These are phyloP conservation scores for Diaporthe vaccinii DNA, from an alignment of 2,329 filamentous ascomycete genomes.

Conservation along the genomic window DNA sequence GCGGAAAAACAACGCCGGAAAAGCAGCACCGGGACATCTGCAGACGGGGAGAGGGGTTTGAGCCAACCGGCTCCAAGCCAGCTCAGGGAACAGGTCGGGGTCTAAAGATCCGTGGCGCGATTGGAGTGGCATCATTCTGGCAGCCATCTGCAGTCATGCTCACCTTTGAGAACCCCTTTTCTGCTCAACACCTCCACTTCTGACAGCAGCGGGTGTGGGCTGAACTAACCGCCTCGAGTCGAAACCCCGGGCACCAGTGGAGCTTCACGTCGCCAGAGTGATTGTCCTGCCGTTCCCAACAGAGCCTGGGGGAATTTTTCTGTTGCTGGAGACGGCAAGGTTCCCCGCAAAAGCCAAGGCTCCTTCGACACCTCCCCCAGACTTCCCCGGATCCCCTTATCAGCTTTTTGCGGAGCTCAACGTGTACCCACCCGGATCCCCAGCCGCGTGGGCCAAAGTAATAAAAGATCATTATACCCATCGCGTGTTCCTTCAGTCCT, in stretches of 20 bases:
- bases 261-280: background rate
- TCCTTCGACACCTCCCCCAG: slow-evolving; percentile 18
- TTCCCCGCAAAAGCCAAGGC: slow-evolving; percentile 33
- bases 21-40: slow-evolving; percentile 11
- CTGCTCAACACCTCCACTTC: slow-evolving; percentile 1
- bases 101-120: slow-evolving; percentile 16
- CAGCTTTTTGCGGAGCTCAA: slow-evolving; percentile 2
- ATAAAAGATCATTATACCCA: slow-evolving; percentile 9
- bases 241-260: slow-evolving; percentile 4
- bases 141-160: slow-evolving; percentile 11
- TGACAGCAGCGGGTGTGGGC: background rate
- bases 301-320: background rate
- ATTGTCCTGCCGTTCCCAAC: background rate
- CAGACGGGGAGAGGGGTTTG: slow-evolving; percentile 23
- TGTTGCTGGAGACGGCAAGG: slow-evolving; percentile 6
- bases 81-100: background rate
- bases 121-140: slow-evolving; percentile 14
- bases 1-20: slow-evolving; percentile 22
- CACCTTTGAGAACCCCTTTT: slow-evolving; percentile 11
- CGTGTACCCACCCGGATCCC: background rate
- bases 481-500: background rate
- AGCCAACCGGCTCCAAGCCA: slow-evolving; percentile 25
- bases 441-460: background rate
- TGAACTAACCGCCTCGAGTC: slow-evolving; percentile 17
- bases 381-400: slow-evolving; percentile 22